Evolutionary conservation across 805 yeast species (phyloP), one percentile per base, ranked within the genome.

Genomic region (Teunomyces cretensis): DNA sequence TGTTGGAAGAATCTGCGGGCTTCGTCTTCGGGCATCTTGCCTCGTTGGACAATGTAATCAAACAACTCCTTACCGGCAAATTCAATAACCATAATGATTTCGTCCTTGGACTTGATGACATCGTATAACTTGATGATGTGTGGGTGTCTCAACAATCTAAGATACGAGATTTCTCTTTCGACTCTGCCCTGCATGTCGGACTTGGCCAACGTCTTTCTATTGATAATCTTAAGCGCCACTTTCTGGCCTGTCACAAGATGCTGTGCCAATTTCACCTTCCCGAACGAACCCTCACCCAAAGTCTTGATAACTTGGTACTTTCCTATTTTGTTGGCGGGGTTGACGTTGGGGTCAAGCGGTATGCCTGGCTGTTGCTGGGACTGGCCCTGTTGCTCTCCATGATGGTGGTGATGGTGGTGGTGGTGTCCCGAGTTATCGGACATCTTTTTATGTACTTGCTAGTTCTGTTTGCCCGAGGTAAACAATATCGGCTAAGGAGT

Each of bases 281-380:
- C 65, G 31, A 61, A 61, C 13, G 65, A 61, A 3, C 65, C 65
- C 39, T 61, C 65, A 28, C 65, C 65, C 22, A 61, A 52, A 2
- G 65, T 61, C 49, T 58, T 58, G 51, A 61, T 49, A 26, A 61
- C 47, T 44, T 59, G 65, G 55, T 61, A 61, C 54, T 92, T 86
- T 14, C 98, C 99, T 41, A 94, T 88, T 46, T 91, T 58, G 46
- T 64, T 63, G 40, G 70, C 70, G 7, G 74, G 68, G 39, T 61
- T 63, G 6, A 51, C 61, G 33, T 52, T 55, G n/a, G 50, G 43
- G 30, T 47, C 50, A 15, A 47, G 41, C 15, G 47, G 50, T 30
- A 41, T 40, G 11, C 15, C 27, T 12, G 27, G 42, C 11, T 32
- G 39, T 6, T 30, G 24, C 24, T 37, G 42, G 11, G 39, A 37